Percentiles rank a stretch among this genome's conserved stretches.
Evolutionary conservation across 768 basidiomycete species (phyloP).

Genomic region (Agrocybe chaxingu): DNA sequence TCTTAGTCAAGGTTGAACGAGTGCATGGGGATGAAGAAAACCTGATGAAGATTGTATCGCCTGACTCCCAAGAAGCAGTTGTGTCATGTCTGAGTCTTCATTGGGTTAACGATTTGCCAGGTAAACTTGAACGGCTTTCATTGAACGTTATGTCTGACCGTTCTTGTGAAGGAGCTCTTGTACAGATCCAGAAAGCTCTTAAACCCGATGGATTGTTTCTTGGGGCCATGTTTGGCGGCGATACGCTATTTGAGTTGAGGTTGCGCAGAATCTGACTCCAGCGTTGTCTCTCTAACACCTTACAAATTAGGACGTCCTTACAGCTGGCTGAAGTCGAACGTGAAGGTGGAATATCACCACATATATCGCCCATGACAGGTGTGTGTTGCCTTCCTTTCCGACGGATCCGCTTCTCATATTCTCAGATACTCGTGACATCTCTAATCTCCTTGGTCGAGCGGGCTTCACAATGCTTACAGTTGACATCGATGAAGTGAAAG

Average conservation of each 20-base stretch:
- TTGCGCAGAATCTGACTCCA: neutral
- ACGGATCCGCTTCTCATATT: neutral
- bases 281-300: neutral
- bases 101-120: constrained; percentile 97
- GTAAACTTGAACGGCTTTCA: constrained; percentile 33
- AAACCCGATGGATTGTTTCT: constrained; percentile 93
- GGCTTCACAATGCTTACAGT: constrained; percentile 94
- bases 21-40: constrained; percentile 83
- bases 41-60: constrained; percentile 60
- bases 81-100: constrained; percentile 91
- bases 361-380: constrained; percentile 98
- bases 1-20: constrained; percentile 71
- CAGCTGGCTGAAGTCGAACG: constrained; percentile 93
- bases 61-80: constrained; percentile 84
- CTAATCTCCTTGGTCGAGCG: constrained; percentile 87
- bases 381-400: constrained; percentile 13
- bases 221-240: constrained; percentile 93
- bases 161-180: constrained; percentile 58
- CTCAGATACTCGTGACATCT: constrained; percentile 87
- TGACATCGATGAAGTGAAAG: constrained; percentile 89
- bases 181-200: constrained; percentile 83
- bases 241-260: constrained; percentile 93
- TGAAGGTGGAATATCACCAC: constrained; percentile 95
- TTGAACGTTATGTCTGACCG: neutral
- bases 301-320: constrained; percentile 69